Evolutionary conservation across 2,329 filamentous ascomycete species (phyloP).

Genomic region (Arthroderma sp.): DNA sequence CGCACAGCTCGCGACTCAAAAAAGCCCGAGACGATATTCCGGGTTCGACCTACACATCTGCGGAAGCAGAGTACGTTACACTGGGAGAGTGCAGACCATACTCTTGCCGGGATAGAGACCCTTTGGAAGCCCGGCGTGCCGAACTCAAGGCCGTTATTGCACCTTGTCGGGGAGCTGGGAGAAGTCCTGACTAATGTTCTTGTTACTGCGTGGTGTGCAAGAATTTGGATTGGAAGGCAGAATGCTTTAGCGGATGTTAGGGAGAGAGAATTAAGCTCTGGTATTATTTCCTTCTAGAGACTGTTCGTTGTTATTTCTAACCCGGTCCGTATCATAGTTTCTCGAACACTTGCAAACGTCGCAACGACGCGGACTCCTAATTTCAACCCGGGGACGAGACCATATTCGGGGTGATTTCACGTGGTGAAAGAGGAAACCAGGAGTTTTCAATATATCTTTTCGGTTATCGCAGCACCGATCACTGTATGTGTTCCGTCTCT

Average conservation of each 20-base stretch:
- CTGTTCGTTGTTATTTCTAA: too few species aligned
- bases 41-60: slow-evolving; percentile 7
- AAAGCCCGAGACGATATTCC: slow-evolving; percentile 6
- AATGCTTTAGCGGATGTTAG: slow-evolving; percentile 3
- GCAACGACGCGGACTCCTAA: background rate
- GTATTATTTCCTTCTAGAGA: too few species aligned
- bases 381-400: background rate
- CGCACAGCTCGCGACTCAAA: background rate
- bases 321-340: slow-evolving; percentile 2
- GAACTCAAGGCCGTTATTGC: slow-evolving; percentile 6
- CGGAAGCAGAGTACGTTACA: slow-evolving; percentile 5
- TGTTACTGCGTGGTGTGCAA: slow-evolving; percentile 12
- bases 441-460: too few species aligned
- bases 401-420: background rate
- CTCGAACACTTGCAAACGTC: slow-evolving; percentile 5
- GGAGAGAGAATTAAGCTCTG: background rate
- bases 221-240: slow-evolving; percentile 9
- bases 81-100: slow-evolving; percentile 8
- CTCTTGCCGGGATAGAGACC: slow-evolving; percentile 10
- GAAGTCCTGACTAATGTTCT: slow-evolving; percentile 10
- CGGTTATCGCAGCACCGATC: too few species aligned
- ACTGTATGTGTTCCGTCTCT: too few species aligned
- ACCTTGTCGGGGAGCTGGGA: slow-evolving; percentile 8
- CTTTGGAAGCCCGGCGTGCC: slow-evolving; percentile 1
- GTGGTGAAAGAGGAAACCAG: too few species aligned